Conservation (phyloP, 768 basidiomycete genomes). For the Rhodosporidiobolus sp. region DNA sequence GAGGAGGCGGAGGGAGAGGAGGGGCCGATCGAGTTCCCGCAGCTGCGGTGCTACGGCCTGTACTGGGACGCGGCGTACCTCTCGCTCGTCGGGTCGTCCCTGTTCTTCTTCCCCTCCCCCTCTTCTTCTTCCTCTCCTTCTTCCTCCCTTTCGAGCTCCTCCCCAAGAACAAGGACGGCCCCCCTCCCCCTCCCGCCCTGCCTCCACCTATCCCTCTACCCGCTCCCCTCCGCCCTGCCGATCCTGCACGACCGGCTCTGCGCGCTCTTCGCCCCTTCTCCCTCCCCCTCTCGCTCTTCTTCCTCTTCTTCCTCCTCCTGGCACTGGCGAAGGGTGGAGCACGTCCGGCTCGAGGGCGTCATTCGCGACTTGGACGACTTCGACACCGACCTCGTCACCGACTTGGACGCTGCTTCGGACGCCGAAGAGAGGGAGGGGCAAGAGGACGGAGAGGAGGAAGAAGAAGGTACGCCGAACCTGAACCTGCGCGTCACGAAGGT, state of each 20-base stretch:
- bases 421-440: neutral
- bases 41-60: neutral
- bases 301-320: no score
- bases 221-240: neutral
- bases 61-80: slow-evolving; percentile 27
- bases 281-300: no score
- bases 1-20: neutral
- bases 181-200: neutral
- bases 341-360: slow-evolving; percentile 4
- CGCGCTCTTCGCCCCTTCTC: no score
- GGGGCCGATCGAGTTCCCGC: neutral
- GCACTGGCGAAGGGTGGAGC: slow-evolving; percentile 4
- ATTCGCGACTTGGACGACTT: neutral
- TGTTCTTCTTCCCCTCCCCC: neutral
- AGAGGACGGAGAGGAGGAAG: neutral
- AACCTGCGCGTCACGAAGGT: neutral
- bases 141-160: no score
- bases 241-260: neutral
- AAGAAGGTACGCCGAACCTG: neutral
- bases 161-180: no score
- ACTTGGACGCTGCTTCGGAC: neutral
- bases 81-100: neutral
- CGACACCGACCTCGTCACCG: neutral
- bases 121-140: neutral
- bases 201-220: slow-evolving; percentile 24